Conservation (phyloP, 179 eudicot species). For the Nepenthes alata region DNA sequence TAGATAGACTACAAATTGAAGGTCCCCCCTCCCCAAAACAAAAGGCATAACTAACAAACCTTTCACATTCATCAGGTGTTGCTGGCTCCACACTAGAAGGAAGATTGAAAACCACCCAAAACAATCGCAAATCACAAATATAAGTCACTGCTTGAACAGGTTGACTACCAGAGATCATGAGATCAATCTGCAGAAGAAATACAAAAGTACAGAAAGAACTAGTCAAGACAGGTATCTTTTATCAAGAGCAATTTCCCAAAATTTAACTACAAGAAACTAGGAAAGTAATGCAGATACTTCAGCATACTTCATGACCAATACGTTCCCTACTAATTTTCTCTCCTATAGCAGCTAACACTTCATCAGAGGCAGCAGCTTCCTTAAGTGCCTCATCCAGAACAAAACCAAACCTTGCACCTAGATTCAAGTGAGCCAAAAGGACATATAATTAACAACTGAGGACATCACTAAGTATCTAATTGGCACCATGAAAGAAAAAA, state of each 20-base stretch:
- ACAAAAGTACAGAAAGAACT: constrained; percentile 4
- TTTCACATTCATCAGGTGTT: constrained; percentile 34
- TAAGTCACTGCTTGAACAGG: constrained; percentile 61
- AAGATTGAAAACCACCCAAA: constrained; percentile 69
- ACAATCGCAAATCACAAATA: constrained; percentile 48
- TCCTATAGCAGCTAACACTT: constrained; percentile 70
- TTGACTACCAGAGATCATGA: constrained; percentile 77
- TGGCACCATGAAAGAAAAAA: neutral
- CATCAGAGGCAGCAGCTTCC: constrained; percentile 70
- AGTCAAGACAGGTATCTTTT: too few species aligned
- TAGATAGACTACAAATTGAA: too few species aligned
- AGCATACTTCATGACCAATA: constrained; percentile 81
- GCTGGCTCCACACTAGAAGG: constrained; percentile 50
- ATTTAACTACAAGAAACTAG: neutral
- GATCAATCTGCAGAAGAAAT: constrained; percentile 54
- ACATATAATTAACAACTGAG: neutral
- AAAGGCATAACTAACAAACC: constrained; percentile 24
- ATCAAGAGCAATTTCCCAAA: too few species aligned
- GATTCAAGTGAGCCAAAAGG: neutral
- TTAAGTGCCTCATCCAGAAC: constrained; percentile 60
- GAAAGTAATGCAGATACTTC: neutral
- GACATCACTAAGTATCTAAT: neutral
- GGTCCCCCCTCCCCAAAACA: too few species aligned
- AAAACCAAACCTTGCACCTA: constrained; percentile 87
- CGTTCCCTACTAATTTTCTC: constrained; percentile 95